Conservation (phyloP, 2,329 filamentous ascomycete species). For the Cytospora leucostoma region DNA sequence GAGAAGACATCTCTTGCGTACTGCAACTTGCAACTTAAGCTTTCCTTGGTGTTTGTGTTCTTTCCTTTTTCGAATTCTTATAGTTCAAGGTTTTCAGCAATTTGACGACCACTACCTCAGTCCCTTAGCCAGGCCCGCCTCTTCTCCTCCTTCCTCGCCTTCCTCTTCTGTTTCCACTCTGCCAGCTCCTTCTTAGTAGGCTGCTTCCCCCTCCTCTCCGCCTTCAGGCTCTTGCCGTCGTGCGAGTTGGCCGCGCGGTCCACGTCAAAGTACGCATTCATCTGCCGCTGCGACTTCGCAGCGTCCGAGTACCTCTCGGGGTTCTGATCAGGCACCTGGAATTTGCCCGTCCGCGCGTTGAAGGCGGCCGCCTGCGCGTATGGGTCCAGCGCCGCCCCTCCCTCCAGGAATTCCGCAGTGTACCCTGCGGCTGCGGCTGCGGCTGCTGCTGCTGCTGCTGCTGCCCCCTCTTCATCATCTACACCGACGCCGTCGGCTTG, state of each 20-base stretch:
- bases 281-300: conserved; percentile 82
- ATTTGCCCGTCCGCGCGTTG: conserved; percentile 86
- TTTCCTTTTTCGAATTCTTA: no score
- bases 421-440: conserved; percentile 31
- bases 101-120: conserved; percentile 46
- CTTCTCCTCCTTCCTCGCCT: conserved; percentile 92
- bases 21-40: not conserved
- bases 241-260: conserved; percentile 91
- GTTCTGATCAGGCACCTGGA: conserved; percentile 67
- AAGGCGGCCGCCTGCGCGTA: conserved; percentile 76
- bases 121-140: conserved; percentile 86
- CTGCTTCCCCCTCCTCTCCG: conserved; percentile 84
- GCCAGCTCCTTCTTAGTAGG: conserved; percentile 84
- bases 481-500: conserved; percentile 40
- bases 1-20: not conserved
- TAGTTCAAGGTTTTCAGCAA: no score
- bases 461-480: conserved; percentile 37
- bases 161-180: conserved; percentile 86
- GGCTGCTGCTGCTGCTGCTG: conserved; percentile 32
- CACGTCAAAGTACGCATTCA: conserved; percentile 95
- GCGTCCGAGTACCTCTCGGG: conserved; percentile 83
- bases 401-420: conserved; percentile 43
- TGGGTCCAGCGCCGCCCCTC: conserved; percentile 43
- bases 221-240: conserved; percentile 86
- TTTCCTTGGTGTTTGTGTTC: not conserved